Percentiles rank a stretch among this genome's conserved stretches.
phyloP scores from a whole-genome alignment of 2,329 filamentous ascomycete genomes.

The Aureobasidium melanogenum region DNA sequence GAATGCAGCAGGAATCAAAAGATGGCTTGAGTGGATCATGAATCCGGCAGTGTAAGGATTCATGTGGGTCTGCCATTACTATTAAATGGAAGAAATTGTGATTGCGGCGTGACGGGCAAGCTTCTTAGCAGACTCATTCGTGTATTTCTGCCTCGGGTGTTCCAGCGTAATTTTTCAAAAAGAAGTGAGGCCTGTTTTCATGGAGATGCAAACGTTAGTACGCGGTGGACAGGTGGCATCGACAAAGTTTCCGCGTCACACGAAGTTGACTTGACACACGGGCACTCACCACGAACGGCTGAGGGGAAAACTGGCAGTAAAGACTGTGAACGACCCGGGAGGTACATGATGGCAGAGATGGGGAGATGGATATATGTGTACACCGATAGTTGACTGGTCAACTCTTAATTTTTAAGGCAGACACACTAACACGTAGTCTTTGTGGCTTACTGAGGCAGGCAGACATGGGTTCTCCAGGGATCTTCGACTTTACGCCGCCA shows the following conservation, averaged over 20 bases:
- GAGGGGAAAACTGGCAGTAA: conserved; percentile 2
- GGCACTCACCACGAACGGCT: conserved; percentile 9
- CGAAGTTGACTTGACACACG: conserved; percentile 1
- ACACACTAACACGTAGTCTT: conserved; percentile 3
- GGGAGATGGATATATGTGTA: not conserved
- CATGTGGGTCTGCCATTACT: conserved; percentile 7
- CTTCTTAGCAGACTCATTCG: conserved; percentile 11
- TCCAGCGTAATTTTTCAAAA: not conserved
- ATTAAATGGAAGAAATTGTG: not conserved
- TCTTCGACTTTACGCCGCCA: not conserved
- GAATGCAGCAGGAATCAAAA: not conserved
- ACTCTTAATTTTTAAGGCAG: conserved; percentile 8
- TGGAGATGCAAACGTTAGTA: not conserved
- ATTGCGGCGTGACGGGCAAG: not conserved
- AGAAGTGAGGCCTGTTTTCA: not conserved
- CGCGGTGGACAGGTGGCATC: conserved; percentile 8
- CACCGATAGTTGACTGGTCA: conserved; percentile 8
- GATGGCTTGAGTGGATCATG: conserved; percentile 1
- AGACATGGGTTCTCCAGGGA: conserved; percentile 5
- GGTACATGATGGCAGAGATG: not conserved
- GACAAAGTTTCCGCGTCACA: conserved; percentile 8
- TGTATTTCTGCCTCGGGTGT: not conserved
- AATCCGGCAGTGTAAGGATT: not conserved
- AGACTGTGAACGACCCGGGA: not conserved
- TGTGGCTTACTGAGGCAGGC: conserved; percentile 9